Conservation (phyloP, 2,329 filamentous ascomycete species). For the Trichoderma sp. region DNA sequence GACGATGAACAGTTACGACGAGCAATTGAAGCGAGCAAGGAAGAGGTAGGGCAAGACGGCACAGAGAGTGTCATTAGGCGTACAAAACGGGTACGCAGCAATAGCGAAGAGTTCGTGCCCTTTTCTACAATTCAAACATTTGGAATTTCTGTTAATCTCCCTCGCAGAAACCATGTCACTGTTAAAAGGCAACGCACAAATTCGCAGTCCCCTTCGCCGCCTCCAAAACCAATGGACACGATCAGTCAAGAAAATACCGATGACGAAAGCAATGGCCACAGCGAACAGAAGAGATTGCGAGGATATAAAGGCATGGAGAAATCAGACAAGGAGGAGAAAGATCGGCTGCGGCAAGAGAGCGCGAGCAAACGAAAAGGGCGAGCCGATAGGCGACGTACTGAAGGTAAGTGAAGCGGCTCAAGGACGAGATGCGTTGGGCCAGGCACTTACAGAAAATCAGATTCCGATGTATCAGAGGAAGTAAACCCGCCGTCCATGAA, state of each 20-base stretch:
- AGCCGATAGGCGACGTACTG: constrained; percentile 75
- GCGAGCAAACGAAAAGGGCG: constrained; percentile 79
- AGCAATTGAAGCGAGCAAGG: constrained; percentile 94
- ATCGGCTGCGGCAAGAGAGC: constrained; percentile 71
- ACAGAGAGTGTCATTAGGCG: constrained; percentile 61
- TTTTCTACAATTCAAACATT: not conserved
- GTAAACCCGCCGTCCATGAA: constrained; percentile 50
- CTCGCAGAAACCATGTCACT: constrained; percentile 66
- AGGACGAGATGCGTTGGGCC: not conserved
- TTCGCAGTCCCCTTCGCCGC: constrained; percentile 69
- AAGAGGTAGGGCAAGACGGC: constrained; percentile 60
- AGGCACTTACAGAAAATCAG: constrained; percentile 40
- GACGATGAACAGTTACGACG: constrained; percentile 88
- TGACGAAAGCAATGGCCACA: constrained; percentile 60
- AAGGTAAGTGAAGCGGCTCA: constrained; percentile 58
- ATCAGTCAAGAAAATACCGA: constrained; percentile 66
- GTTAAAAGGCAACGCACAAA: constrained; percentile 82
- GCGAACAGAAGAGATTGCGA: constrained; percentile 61
- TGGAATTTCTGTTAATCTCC: not conserved
- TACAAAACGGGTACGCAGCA: constrained; percentile 81
- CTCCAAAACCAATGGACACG: constrained; percentile 48
- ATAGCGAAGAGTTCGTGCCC: constrained; percentile 84
- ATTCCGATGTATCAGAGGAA: constrained; percentile 74
- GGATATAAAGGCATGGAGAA: constrained; percentile 62
- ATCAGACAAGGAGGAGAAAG: constrained; percentile 71